Evolutionary conservation across 2,329 filamentous ascomycete genomes (phyloP), one percentile per base, ranked within the genome.

Genomic region (Magnaporthiopsis rhizophila): DNA sequence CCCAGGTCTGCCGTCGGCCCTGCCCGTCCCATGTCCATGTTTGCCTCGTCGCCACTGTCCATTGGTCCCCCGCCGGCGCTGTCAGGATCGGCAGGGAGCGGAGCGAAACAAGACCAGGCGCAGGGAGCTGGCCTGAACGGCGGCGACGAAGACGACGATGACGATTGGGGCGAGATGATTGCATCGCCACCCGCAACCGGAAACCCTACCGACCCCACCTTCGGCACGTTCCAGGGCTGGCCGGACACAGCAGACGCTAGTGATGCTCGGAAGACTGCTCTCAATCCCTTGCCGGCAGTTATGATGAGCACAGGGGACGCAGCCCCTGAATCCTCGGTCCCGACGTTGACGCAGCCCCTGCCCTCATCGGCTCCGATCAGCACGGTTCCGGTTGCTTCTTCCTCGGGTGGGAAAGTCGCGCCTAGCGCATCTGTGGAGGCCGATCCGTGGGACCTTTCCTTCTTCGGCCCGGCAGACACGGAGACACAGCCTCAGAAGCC

Each of bases 151-250:
- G 28, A 5, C 28, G 28, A 5, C 28, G 82, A 84, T 2, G 83
- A 85, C 59, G 83, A 86, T 53, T 86, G 84, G 84, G 84, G 84
- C 2, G 84, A 86, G 66, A 86, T 86, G 84, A 76, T 86, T 1
- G 76, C 75, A 9, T 80, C 79, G 3, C 78, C 76, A 63, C 62
- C 66, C 34, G 65, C 58, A 6, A 64, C 67, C 12, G 64, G 56
- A 30, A 62, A 59, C 61, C 56, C n/a, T 38, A 30, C 24, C 65
- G 66, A 58, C 56, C 36, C 12, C 59, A 64, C 9, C 63, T 66
- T 36, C 56, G 61, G 32, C n/a, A 65, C 13, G 58, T 64, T 58
- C 21, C 32, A n/a, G 61, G 61, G 13, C 32, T 61, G 36, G 36
- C 36, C 36, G 18, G 36, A 18, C 36, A 6, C 36, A 38, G 13